Evolutionary conservation across 768 basidiomycete species (phyloP).

Genomic region (Boletales sp.): DNA sequence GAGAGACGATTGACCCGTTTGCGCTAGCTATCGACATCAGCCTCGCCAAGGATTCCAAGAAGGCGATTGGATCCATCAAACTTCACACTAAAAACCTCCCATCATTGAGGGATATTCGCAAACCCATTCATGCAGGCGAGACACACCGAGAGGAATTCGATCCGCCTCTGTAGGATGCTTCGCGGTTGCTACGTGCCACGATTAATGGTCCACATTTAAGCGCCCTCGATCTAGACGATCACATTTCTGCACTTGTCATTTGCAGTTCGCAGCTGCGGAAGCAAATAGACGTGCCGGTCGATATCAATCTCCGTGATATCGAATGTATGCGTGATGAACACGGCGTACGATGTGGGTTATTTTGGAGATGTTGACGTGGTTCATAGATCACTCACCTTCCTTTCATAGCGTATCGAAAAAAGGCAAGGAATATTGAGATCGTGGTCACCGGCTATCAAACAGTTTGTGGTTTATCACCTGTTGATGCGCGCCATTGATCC

Average conservation of each 20-base stretch:
- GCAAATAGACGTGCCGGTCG: background rate
- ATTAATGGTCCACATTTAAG: background rate
- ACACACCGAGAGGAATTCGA: background rate
- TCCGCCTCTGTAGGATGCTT: slow-evolving; percentile 6
- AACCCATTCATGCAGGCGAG: background rate
- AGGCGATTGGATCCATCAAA: slow-evolving; percentile 5
- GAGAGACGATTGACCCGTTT: background rate
- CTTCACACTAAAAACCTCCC: background rate
- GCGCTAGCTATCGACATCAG: background rate
- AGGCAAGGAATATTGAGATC: slow-evolving; percentile 5
- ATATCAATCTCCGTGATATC: slow-evolving; percentile 2
- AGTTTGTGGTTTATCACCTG: background rate
- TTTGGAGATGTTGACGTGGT: background rate
- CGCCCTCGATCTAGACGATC: background rate
- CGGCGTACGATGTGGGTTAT: slow-evolving; percentile 5
- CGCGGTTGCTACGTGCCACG: background rate
- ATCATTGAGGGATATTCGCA: background rate
- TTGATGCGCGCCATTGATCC: background rate
- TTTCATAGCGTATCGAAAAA: slow-evolving; percentile 9
- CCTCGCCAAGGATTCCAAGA: slow-evolving; percentile 5
- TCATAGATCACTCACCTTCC: background rate
- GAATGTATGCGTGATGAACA: background rate
- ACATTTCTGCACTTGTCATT: background rate
- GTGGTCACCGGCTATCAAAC: slow-evolving; percentile 1
- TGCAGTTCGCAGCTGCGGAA: background rate